A percentile compares a stretch with the other conserved stretches of the same genome.
phyloP scores from a whole-genome alignment of 306 rosid species.

The Abrus precatorius region DNA sequence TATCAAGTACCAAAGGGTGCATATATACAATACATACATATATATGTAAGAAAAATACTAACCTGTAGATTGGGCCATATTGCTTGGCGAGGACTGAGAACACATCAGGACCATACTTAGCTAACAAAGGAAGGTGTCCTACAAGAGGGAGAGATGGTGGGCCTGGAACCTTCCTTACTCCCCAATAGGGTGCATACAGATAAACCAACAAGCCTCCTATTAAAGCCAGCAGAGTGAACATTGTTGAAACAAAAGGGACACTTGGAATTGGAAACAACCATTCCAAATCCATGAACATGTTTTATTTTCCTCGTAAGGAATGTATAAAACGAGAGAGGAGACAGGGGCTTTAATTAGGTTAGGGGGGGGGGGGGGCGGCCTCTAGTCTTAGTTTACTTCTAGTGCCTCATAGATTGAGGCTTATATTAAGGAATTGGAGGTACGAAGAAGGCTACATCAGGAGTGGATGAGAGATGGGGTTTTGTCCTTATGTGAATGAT shows the following conservation, averaged over 20 bases:
- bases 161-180: conserved; percentile 86
- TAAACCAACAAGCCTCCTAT: conserved; percentile 63
- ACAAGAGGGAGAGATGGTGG: conserved; percentile 80
- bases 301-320: neutral
- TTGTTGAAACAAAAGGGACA: conserved; percentile 47
- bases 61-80: conserved; percentile 98
- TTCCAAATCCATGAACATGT: conserved; percentile 49
- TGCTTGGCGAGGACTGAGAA: conserved; percentile 89
- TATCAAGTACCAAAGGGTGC: too few relatives aligned
- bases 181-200: conserved; percentile 80
- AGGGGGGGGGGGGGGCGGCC: neutral
- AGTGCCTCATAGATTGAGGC: neutral
- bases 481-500: conserved; percentile 69
- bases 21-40: neutral
- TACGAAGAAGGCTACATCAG: conserved; percentile 8
- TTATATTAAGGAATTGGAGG: conserved; percentile 41
- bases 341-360: neutral
- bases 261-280: conserved; percentile 25
- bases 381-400: neutral
- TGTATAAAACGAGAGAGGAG: neutral
- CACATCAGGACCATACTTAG: conserved; percentile 85
- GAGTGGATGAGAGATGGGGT: conserved; percentile 27
- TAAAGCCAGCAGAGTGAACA: conserved; percentile 57
- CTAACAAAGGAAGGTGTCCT: conserved; percentile 93
- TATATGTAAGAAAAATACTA: neutral